These are phyloP conservation scores for Ceratorhiza oryzae-sativae DNA, from an alignment of 1,284 basidiomycete genomes.

Conservation along the genomic window DNA sequence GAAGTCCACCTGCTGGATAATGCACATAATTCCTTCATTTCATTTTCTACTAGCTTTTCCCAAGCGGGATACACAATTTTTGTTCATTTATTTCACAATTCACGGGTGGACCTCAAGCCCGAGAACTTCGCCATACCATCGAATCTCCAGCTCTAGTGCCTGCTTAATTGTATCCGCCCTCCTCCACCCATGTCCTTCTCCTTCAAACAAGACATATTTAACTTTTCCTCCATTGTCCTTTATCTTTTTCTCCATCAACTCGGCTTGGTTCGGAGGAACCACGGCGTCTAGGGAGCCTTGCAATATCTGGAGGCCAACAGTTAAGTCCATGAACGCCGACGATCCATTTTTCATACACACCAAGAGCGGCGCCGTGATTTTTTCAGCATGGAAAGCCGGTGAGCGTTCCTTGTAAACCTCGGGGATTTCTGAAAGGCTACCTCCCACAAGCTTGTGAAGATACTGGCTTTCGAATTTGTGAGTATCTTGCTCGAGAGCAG, in stretches of 20 bases:
- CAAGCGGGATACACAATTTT: too few relatives aligned
- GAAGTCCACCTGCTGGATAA: too few relatives aligned
- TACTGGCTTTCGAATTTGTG: conserved; percentile 74
- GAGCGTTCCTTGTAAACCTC: conserved; percentile 60
- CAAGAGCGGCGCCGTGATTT: conserved; percentile 61
- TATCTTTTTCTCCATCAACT: conserved; percentile 57
- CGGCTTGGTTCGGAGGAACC: conserved; percentile 64
- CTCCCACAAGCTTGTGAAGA: conserved; percentile 63
- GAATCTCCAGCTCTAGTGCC: conserved; percentile 56
- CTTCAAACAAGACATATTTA: conserved; percentile 60
- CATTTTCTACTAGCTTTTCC: too few relatives aligned
- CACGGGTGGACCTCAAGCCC: conserved; percentile 30
- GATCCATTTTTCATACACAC: conserved; percentile 49
- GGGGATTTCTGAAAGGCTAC: conserved; percentile 56
- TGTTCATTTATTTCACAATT: too few relatives aligned
- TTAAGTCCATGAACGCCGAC: conserved; percentile 10
- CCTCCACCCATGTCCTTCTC: conserved; percentile 66
- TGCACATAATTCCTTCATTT: too few relatives aligned
- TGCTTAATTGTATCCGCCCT: conserved; percentile 56
- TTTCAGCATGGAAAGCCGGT: conserved; percentile 60
- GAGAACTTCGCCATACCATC: conserved; percentile 54
- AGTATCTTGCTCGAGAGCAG: conserved; percentile 58
- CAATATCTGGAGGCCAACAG: conserved; percentile 53
- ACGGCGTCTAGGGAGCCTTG: conserved; percentile 65
- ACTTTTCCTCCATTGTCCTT: conserved; percentile 55